Evolutionary conservation across 139 green algal genomes (phyloP).

Genomic region (Deuterostichococcus epilithicus): DNA sequence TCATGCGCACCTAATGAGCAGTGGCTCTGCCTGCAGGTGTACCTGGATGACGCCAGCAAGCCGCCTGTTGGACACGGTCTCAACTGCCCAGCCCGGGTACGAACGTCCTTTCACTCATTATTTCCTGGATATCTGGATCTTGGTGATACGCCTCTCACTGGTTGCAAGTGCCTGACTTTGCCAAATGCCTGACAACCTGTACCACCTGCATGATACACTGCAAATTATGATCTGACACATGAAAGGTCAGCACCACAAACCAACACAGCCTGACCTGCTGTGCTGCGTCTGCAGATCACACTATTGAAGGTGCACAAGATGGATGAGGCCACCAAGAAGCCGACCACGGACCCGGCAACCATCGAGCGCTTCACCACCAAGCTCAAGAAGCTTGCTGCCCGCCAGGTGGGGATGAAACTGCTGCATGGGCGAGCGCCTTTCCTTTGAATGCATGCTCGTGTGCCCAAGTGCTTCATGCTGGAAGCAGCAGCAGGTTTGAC

Average conservation of each 20-base stretch:
- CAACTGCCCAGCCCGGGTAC: slow-evolving; percentile 74
- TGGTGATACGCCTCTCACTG: no score
- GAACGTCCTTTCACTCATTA: neutral
- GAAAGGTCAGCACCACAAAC: no score
- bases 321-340: slow-evolving; percentile 55
- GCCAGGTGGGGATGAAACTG: slow-evolving; percentile 51
- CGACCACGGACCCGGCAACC: slow-evolving; percentile 32
- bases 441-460: no score
- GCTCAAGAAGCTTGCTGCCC: slow-evolving; percentile 50
- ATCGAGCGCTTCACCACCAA: slow-evolving; percentile 40
- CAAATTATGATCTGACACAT: no score
- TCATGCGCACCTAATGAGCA: neutral
- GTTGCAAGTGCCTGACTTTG: no score
- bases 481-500: no score
- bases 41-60: slow-evolving; percentile 63
- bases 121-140: no score
- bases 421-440: no score
- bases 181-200: no score
- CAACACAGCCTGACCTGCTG: neutral
- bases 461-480: slow-evolving; percentile 16
- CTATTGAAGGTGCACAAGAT: slow-evolving; percentile 34
- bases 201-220: no score
- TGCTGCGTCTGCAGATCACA: neutral
- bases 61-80: slow-evolving; percentile 74
- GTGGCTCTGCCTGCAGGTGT: slow-evolving; percentile 45